A percentile compares a stretch with the other conserved stretches of the same genome.
Evolutionary conservation across 2,329 filamentous ascomycete species (phyloP).

Genomic region (Monilinia polystroma): DNA sequence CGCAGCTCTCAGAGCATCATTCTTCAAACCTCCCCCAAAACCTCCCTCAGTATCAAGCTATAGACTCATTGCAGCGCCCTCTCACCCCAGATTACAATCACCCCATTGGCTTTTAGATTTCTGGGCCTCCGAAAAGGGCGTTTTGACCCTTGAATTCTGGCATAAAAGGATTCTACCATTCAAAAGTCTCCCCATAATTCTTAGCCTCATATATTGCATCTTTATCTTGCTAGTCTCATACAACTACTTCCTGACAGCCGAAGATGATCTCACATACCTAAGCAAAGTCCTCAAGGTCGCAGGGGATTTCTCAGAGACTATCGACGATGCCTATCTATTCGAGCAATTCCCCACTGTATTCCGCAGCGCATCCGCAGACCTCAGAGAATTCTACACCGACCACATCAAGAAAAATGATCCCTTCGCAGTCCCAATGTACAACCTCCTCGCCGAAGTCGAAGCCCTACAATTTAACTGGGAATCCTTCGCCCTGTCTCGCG

Average conservation of each 20-base stretch:
- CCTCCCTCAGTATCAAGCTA: neutral
- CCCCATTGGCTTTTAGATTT: neutral
- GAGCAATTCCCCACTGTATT: neutral
- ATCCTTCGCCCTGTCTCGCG: neutral
- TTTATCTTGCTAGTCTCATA: neutral
- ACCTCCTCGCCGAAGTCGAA: neutral
- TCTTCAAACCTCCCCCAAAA: neutral
- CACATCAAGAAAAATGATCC: neutral
- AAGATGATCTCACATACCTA: neutral
- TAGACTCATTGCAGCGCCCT: neutral
- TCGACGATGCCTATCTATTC: neutral
- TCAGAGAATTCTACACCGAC: neutral
- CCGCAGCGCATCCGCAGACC: neutral
- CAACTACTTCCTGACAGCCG: neutral
- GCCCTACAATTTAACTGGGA: neutral
- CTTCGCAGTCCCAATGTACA: neutral
- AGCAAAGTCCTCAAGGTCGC: neutral
- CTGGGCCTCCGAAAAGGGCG: neutral
- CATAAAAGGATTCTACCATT: neutral
- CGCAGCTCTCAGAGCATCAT: neutral
- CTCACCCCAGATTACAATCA: neutral
- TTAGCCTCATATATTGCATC: neutral
- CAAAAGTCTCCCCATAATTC: accelerated
- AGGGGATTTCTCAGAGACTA: neutral
- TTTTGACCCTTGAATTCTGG: neutral